Evolutionary conservation across 1,284 basidiomycete genomes (phyloP).

Genomic region (Cerrena zonata): DNA sequence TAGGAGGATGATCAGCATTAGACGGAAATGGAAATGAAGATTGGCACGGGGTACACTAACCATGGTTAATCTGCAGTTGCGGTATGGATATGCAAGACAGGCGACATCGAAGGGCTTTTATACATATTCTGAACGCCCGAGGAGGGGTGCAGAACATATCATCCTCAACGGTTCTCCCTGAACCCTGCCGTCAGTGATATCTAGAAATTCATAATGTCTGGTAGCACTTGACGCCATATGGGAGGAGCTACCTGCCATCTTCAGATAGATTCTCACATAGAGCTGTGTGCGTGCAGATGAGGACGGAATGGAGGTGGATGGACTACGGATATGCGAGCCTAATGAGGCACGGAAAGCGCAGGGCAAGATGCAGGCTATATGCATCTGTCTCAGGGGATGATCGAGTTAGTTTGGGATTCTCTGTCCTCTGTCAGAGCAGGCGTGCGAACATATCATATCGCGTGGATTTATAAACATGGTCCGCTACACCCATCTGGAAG

Average conservation of each 20-base stretch:
- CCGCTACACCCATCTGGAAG: no score
- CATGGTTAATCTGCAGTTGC: neutral
- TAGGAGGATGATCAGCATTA: neutral
- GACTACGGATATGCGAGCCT: no score
- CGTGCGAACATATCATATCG: no score
- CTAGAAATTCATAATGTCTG: neutral
- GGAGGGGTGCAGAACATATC: neutral
- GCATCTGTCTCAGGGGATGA: no score
- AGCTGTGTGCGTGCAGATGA: neutral
- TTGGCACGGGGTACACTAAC: slow-evolving; percentile 3
- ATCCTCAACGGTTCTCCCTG: slow-evolving; percentile 1
- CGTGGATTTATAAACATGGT: no score
- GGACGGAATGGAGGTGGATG: neutral
- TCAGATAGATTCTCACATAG: neutral
- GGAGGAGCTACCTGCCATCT: neutral
- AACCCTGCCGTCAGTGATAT: neutral
- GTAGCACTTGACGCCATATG: neutral
- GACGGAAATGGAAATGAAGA: neutral
- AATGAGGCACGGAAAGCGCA: no score
- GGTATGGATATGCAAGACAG: neutral
- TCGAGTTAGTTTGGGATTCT: no score
- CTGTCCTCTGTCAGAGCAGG: no score
- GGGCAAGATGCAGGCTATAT: no score
- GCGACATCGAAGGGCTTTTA: neutral
- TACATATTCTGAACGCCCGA: neutral